Conservation (phyloP, 192 early-diverging fungal genomes). For the Backusella tarrabulga region DNA sequence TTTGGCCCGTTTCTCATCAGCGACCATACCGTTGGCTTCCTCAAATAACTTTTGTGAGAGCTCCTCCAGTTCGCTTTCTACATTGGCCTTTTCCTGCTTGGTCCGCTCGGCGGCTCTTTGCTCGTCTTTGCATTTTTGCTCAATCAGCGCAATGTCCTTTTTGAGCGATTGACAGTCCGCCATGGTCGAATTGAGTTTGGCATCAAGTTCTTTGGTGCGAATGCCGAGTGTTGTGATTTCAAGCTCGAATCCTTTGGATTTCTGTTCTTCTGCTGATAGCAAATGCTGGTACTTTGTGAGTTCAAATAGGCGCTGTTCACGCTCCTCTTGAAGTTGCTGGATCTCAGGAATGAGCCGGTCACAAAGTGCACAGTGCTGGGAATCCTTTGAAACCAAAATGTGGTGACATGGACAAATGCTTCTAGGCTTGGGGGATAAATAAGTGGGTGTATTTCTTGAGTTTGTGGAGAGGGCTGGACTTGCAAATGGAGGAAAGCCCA, state of each 20-base stretch:
- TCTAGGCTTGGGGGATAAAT: slow-evolving; percentile 21
- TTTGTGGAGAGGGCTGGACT: neutral
- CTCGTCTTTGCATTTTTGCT: slow-evolving; percentile 77
- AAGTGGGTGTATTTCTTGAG: slow-evolving; percentile 1
- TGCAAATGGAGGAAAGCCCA: neutral
- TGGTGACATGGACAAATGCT: slow-evolving; percentile 26
- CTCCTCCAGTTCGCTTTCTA: slow-evolving; percentile 93
- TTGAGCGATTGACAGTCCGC: slow-evolving; percentile 59
- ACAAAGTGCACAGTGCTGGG: slow-evolving; percentile 28
- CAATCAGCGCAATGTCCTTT: slow-evolving; percentile 63
- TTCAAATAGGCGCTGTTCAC: slow-evolving; percentile 15
- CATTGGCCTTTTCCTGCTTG: slow-evolving; percentile 80
- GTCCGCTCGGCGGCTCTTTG: slow-evolving; percentile 80
- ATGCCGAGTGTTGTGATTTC: neutral
- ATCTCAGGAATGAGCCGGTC: slow-evolving; percentile 24
- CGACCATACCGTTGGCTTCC: slow-evolving; percentile 93
- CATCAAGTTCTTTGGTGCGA: slow-evolving; percentile 43
- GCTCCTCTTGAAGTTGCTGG: slow-evolving; percentile 18
- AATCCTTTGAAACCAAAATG: slow-evolving; percentile 24
- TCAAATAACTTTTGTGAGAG: slow-evolving; percentile 87
- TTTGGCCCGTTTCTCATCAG: slow-evolving; percentile 64
- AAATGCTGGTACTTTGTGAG: neutral
- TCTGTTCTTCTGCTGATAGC: neutral
- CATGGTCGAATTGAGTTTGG: slow-evolving; percentile 62
- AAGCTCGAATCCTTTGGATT: neutral